Evolutionary conservation across 2,329 filamentous ascomycete genomes (phyloP), one percentile per base, ranked within the genome.

Genomic region (Cordyceps pruinosa): DNA sequence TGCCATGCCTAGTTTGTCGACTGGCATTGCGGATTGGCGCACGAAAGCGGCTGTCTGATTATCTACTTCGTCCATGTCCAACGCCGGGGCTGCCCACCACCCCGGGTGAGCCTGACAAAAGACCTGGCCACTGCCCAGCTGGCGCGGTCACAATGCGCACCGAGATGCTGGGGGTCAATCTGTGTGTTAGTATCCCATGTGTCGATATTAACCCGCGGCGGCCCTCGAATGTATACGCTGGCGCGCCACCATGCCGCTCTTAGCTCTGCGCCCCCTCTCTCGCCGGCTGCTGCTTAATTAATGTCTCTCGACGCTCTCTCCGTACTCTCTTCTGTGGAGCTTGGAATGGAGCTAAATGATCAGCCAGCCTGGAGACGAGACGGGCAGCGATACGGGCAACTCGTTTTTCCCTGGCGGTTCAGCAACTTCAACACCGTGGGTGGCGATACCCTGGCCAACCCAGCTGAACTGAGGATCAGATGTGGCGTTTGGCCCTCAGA

Each of bases 31-130:
- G 30, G 32, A 37, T 32, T 25, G 25, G 23, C 13, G 39, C 39
- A 45, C 41, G n/a, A 28, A 51, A 51, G n/a, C 41, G 50, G 50
- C 25, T 51, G 47, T 49, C 30, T 54, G 39, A 45, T 45, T 41
- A n/a, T 44, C 37, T 44, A 32, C 21, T 46, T 21, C 37, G 6
- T 44, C 49, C 35, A 42, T 53, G 50, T 53, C 28, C 17, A 39
- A 28, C 17, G 10, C 26, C 26, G 45, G 45, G 30, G 48, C 41
- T 26, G 41, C 49, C 37, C 26, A 25, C 49, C 49, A 52, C 30
- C 9, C 50, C 28, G 21, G 21, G 50, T 19, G 15, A 55, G 41
- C 51, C 41, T 55, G 51, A 55, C 51, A 55, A 47, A 37, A 30
- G 30, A 19, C 39, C 10, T 25, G 21, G 19, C 41, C 28, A 47